Evolutionary conservation across 164 flowering plant species (phyloP).

Genomic region (Nelumbo lutea): DNA sequence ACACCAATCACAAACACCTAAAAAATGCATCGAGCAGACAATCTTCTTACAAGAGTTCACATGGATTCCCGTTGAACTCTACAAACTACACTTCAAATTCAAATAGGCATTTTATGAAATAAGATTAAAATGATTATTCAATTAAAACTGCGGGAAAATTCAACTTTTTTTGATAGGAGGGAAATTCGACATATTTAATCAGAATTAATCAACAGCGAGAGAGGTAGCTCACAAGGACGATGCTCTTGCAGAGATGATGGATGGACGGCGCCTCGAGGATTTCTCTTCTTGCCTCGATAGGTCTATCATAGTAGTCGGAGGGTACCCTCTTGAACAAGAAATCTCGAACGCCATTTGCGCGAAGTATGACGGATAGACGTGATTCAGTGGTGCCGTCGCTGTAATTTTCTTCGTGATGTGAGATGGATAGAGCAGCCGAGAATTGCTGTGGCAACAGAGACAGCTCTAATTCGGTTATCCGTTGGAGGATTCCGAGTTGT

Average conservation of each 20-base stretch:
- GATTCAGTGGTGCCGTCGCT: conserved; percentile 34
- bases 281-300: conserved; percentile 68
- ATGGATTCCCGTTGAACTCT: not conserved
- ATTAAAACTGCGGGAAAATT: no score
- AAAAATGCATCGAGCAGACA: not conserved
- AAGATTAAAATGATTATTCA: no score
- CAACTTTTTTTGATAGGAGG: no score
- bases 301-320: conserved; percentile 71
- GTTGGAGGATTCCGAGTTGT: conserved; percentile 48
- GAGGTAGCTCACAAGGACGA: conserved; percentile 55
- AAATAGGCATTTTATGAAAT: not conserved
- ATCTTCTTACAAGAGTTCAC: not conserved
- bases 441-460: conserved; percentile 16
- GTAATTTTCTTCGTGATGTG: conserved; percentile 10
- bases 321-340: conserved; percentile 79
- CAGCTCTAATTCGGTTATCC: conserved; percentile 46
- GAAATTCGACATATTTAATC: not conserved
- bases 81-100: not conserved
- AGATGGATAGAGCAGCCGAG: conserved; percentile 16
- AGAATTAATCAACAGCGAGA: not conserved
- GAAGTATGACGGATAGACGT: conserved; percentile 69
- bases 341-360: conserved; percentile 47
- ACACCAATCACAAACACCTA: not conserved
- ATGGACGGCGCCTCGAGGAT: conserved; percentile 65
- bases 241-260: conserved; percentile 95